Evolutionary conservation across 1,284 basidiomycete species (phyloP).

Genomic region (Cystobasidiaceae sp.): DNA sequence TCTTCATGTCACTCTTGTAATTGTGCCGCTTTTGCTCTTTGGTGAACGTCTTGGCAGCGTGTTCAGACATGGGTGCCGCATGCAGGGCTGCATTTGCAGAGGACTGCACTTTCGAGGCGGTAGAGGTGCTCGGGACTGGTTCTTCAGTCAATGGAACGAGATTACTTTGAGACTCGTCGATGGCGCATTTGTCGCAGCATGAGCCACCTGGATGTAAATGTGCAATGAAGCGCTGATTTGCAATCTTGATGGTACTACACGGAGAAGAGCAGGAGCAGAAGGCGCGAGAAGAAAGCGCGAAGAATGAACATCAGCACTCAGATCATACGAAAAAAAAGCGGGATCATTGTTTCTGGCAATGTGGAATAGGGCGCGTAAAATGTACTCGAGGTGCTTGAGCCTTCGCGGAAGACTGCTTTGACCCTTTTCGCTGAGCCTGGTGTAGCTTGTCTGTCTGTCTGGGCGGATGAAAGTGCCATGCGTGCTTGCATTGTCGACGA

Average conservation of each 20-base stretch:
- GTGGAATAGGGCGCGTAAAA: not conserved
- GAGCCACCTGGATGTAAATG: slow-evolving; percentile 5
- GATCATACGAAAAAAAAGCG: not conserved
- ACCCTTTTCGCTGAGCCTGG: slow-evolving; percentile 19
- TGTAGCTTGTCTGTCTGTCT: not conserved
- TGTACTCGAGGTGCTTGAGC: slow-evolving; percentile 19
- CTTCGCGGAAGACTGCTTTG: slow-evolving; percentile 9
- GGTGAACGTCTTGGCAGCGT: slow-evolving; percentile 4
- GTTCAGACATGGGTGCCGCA: slow-evolving; percentile 7
- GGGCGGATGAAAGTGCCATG: slow-evolving; percentile 22
- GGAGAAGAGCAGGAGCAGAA: not conserved
- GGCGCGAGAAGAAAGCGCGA: not conserved
- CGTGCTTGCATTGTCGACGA: slow-evolving; percentile 27
- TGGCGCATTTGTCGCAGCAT: not conserved
- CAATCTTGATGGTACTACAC: slow-evolving; percentile 24
- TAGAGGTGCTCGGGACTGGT: not conserved
- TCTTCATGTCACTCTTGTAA: slow-evolving; percentile 11
- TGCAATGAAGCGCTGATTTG: slow-evolving; percentile 20
- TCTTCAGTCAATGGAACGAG: slow-evolving; percentile 1
- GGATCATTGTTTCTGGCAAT: too few relatives aligned
- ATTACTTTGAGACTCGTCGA: not conserved
- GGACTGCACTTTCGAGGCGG: too few relatives aligned
- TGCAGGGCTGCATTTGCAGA: too few relatives aligned
- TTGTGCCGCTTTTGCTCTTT: slow-evolving; percentile 26
- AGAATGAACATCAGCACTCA: not conserved